Evolutionary conservation across 2,329 filamentous ascomycete genomes (phyloP).

Genomic region (Incumbomyces lentus): DNA sequence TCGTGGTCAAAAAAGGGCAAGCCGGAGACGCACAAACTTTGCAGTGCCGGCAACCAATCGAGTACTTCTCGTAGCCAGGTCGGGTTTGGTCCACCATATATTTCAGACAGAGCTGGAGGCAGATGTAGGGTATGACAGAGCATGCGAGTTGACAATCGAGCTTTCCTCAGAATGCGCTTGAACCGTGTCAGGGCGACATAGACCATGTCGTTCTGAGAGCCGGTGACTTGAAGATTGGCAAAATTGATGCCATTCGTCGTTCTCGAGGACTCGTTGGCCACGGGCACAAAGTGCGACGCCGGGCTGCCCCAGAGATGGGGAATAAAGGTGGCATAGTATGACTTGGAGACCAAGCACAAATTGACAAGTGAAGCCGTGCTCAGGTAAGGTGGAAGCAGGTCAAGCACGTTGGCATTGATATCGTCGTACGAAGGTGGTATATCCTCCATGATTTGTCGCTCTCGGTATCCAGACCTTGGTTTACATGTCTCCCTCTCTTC

Average conservation of each 20-base stretch:
- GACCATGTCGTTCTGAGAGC: constrained; percentile 45
- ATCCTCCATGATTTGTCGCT: constrained; percentile 38
- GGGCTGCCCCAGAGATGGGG: constrained; percentile 53
- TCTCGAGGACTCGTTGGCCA: neutral
- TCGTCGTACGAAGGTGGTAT: constrained; percentile 49
- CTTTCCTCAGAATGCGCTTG: constrained; percentile 45
- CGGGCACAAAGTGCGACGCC: constrained; percentile 50
- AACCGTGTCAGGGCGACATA: constrained; percentile 53
- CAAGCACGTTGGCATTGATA: constrained; percentile 45
- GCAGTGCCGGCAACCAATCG: constrained; percentile 47
- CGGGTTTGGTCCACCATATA: constrained; percentile 48
- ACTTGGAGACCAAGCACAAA: constrained; percentile 44
- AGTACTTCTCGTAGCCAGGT: constrained; percentile 52
- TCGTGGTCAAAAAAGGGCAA: constrained; percentile 54
- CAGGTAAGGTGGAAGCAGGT: constrained; percentile 47
- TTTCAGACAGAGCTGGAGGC: constrained; percentile 49
- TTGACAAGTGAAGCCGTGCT: constrained; percentile 47
- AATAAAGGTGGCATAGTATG: constrained; percentile 50
- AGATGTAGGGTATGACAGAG: constrained; percentile 53
- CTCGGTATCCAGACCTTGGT: no score
- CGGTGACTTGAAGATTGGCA: constrained; percentile 5
- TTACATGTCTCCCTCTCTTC: no score
- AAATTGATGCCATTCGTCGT: constrained; percentile 3
- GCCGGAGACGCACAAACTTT: constrained; percentile 48
- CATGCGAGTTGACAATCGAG: constrained; percentile 41